These are phyloP conservation scores for Microglena sp. DNA, from an alignment of 139 green algal species.

Conservation along the genomic window DNA sequence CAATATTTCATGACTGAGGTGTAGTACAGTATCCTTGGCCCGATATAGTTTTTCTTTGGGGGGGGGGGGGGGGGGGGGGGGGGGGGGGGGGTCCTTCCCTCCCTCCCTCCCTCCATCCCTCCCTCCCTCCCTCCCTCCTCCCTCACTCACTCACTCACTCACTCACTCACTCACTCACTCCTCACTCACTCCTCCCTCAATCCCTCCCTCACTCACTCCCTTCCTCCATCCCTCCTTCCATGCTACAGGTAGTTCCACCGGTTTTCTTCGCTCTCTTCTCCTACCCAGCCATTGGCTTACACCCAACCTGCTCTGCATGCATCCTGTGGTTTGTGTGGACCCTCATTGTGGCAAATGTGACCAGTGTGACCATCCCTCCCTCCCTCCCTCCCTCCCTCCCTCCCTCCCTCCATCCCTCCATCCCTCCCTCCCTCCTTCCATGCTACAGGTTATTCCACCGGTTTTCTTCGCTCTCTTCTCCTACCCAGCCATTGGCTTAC, in stretches of 20 bases:
- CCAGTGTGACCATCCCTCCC: too few relatives aligned
- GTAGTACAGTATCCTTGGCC: neutral
- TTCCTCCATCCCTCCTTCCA: neutral
- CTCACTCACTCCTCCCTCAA: neutral
- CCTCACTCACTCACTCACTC: neutral
- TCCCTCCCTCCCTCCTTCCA: too few relatives aligned
- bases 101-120: neutral
- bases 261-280: slow-evolving; percentile 57
- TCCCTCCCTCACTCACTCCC: neutral
- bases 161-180: neutral
- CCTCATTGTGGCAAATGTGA: slow-evolving; percentile 14
- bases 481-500: slow-evolving; percentile 53
- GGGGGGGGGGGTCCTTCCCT: neutral
- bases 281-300: slow-evolving; percentile 53
- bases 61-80: too few relatives aligned
- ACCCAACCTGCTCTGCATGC: slow-evolving; percentile 39
- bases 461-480: slow-evolving; percentile 57
- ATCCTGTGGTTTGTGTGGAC: slow-evolving; percentile 44
- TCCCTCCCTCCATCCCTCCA: too few relatives aligned
- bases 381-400: neutral
- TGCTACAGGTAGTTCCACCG: slow-evolving; percentile 38
- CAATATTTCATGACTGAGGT: too few relatives aligned
- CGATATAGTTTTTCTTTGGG: neutral
- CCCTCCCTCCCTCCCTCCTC: neutral
- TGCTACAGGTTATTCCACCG: slow-evolving; percentile 41